phyloP scores from a whole-genome alignment of 345 rosid genomes.

The Laguncularia racemosa region DNA sequence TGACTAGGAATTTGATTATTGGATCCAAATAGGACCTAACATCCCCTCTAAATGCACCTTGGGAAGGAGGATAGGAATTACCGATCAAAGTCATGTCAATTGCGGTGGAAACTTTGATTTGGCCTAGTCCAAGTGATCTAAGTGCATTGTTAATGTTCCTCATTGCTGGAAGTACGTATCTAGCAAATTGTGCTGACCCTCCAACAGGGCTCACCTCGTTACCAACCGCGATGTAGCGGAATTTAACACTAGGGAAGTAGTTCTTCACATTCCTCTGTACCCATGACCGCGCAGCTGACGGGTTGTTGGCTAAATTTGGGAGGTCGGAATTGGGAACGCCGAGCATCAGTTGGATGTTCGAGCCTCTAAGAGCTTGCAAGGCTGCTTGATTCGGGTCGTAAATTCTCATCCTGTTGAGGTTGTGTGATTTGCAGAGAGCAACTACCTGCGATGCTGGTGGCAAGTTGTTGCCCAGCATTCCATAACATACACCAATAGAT shows the following conservation, averaged over 20 bases:
- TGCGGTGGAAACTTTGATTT: constrained; percentile 34
- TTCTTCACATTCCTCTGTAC: constrained; percentile 25
- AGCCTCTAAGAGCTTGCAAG: constrained; percentile 32
- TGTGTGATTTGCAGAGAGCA: constrained; percentile 23
- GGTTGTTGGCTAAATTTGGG: constrained; percentile 19
- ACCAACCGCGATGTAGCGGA: constrained; percentile 40
- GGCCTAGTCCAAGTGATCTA: constrained; percentile 20
- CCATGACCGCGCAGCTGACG: constrained; percentile 25
- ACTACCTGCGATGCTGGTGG: constrained; percentile 24
- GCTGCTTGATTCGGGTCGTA: constrained; percentile 32
- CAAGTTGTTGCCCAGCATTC: constrained; percentile 45
- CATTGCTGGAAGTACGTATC: constrained; percentile 27
- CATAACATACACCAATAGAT: constrained; percentile 35
- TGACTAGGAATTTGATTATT: constrained; percentile 16
- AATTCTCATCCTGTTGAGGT: constrained; percentile 33
- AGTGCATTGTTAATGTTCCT: constrained; percentile 25
- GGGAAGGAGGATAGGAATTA: constrained; percentile 31
- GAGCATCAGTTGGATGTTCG: constrained; percentile 32
- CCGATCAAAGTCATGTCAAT: constrained; percentile 30
- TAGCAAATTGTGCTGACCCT: constrained; percentile 13
- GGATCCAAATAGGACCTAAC: constrained; percentile 20
- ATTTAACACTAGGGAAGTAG: constrained; percentile 22
- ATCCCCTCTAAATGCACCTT: constrained; percentile 26
- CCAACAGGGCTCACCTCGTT: constrained; percentile 36
- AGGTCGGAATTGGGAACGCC: constrained; percentile 37